Evolutionary conservation across 768 basidiomycete species (phyloP).

Genomic region (Mycena filopes): DNA sequence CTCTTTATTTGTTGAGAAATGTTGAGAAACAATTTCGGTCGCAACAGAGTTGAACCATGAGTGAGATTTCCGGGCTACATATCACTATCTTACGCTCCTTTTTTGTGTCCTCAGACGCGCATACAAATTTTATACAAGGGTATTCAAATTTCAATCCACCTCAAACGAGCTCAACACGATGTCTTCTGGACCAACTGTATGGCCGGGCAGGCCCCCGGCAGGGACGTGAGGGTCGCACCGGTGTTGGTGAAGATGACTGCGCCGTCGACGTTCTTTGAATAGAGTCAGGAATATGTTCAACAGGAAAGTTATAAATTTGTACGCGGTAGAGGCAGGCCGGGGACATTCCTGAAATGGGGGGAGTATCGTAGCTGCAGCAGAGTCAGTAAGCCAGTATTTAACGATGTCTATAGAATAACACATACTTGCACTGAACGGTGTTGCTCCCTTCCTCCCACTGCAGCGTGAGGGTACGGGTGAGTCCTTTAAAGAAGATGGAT

Average conservation of each 20-base stretch:
- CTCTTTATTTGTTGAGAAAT: no score
- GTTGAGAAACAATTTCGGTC: no score
- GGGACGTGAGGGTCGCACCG: conserved; percentile 4
- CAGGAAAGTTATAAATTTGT: background rate
- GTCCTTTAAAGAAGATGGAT: background rate
- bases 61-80: no score
- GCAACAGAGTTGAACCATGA: no score
- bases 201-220: conserved; percentile 5
- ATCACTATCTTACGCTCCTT: no score
- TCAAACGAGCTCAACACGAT: no score
- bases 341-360: background rate
- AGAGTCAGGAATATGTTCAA: background rate
- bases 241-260: conserved; percentile 4
- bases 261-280: conserved; percentile 8
- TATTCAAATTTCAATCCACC: no score
- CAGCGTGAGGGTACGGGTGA: conserved; percentile 6
- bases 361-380: conserved; percentile 2
- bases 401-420: background rate
- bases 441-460: conserved; percentile 7
- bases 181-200: conserved; percentile 2
- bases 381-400: background rate
- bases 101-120: no score
- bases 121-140: no score
- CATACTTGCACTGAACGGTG: conserved; percentile 14
- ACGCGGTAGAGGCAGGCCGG: conserved; percentile 6